phyloP scores from a whole-genome alignment of 768 basidiomycete genomes.

The Lentinula edodes region DNA sequence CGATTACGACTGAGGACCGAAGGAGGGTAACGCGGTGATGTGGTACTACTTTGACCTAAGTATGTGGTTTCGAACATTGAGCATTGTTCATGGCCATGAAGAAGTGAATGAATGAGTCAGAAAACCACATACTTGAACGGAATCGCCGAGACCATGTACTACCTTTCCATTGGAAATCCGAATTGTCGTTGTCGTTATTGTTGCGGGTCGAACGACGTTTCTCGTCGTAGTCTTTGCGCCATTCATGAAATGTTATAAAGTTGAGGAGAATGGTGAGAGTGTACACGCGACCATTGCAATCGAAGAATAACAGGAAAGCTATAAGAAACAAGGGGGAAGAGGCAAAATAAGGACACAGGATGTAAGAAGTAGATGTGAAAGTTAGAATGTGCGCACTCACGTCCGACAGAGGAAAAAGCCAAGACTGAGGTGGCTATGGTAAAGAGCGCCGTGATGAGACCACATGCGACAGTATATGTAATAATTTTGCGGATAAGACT shows the following conservation, averaged over 20 bases:
- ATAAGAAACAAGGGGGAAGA: not conserved
- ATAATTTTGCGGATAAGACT: not conserved
- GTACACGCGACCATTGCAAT: not conserved
- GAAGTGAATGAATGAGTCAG: not conserved
- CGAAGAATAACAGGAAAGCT: not conserved
- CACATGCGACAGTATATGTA: not conserved
- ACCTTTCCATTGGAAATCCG: not conserved
- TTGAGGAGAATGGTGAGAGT: not conserved
- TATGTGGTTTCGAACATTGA: too few species aligned
- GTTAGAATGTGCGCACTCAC: not conserved
- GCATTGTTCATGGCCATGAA: not conserved
- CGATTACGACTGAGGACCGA: not conserved
- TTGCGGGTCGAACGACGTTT: not conserved
- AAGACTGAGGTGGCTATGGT: not conserved
- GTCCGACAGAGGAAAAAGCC: not conserved
- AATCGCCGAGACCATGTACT: not conserved
- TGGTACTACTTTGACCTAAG: not conserved
- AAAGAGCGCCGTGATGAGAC: not conserved
- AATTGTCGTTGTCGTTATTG: not conserved
- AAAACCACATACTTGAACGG: not conserved
- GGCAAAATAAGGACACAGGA: not conserved
- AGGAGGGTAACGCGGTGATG: not conserved
- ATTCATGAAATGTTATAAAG: not conserved
- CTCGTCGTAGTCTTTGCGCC: not conserved
- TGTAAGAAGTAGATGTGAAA: not conserved